Base-by-base conservation (phyloP, 1,284 basidiomycete species). In the Dichomitus squalens region DNA sequence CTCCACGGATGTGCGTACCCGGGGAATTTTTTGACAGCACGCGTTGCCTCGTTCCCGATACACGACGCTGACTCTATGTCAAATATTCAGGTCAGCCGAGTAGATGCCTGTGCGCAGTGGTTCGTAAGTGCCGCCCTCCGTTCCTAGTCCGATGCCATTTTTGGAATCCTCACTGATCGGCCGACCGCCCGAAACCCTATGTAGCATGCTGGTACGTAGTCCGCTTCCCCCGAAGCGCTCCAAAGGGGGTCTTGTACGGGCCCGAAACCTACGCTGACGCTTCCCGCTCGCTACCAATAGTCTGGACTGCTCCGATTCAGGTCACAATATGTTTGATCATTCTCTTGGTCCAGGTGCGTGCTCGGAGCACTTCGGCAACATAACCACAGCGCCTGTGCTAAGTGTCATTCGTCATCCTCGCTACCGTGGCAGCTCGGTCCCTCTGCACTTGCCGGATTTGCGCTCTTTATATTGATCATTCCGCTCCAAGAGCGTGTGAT, bases 361-460 rank as follows among this genome's bases (percentile, higher is more conserved):
- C 49, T 49, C 36, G 38, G 46, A 16, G 12, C 14, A n/a, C 14
- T 16, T 27, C 21, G n/a, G 18, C 49, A 34, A 20, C 12, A 18
- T 52, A 36, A 48, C 40, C 35, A 44, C 18, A 33, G 12, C 7
- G 11, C 14, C 25, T 21, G 6, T 11, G 29, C 44, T 47, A 47
- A 47, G 29, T n/a, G 44, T 12, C 9, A 33, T 47, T 47, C n/a
- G 44, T 20, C 29, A 34, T 21, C 44, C 25, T n/a, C 18, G 5
- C 16, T 29, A 31, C 5, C 11, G n/a, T n/a, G n/a, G 29, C 29
- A 89, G 84, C 81, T 94, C 44, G 90, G 90, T 0, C 86, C 87
- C 0, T 87, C 87, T 0, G 89, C 90, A 0, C 76, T 94, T 5
- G 87, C 88, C 2, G 92, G 92, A 1, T 92, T 94, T 68, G 83